Base-by-base conservation (phyloP, 192 early-diverging fungal species). In the Geranomyces variabilis region DNA sequence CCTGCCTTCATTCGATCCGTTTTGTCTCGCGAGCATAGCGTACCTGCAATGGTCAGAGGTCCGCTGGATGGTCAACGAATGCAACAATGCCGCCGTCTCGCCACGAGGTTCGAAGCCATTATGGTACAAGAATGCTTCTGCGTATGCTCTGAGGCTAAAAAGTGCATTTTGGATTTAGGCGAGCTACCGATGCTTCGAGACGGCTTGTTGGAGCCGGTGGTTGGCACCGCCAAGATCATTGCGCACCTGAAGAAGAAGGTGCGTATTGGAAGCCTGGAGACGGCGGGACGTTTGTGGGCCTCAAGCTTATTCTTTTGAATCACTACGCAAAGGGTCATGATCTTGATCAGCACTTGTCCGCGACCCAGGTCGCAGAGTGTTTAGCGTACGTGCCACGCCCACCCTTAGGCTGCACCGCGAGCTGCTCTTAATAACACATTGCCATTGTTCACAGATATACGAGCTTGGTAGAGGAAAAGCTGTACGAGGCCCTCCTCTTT, bases 401-500 rank as follows among this genome's bases (percentile, higher is more conserved):
- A n/a, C n/a, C n/a, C n/a, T n/a, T n/a, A n/a, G n/a, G n/a, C n/a
- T n/a, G n/a, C n/a, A n/a, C n/a, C n/a, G n/a, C n/a, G n/a, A n/a
- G n/a, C n/a, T n/a, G 31, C 31, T 33, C 58, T 34, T 33, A 30
- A 19, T 24, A 57, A 57, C 24, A 60, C 2, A 17, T 34, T 30
- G 58, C 58, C 29, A 26, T 30, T 28, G 17, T 19, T 19, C 43
- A 47, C 26, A 90, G 89, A 51, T 92, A 86, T 70, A 84, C 83
- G 10, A 76, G 86, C n/a, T 73, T 95, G 55, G 81, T 91, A n/a
- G 91, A 94, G 69, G 88, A 92, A 33, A 88, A 84, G 29, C 76
- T 96, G 24, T 86, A 87, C 30, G 92, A 96, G 69, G 82, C 90
- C 8, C 72, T 94, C 66, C 76, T 96, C 26, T 95, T 89, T 65